phyloP scores from a whole-genome alignment of 2,329 filamentous ascomycete species.

The Curvularia sp. region DNA sequence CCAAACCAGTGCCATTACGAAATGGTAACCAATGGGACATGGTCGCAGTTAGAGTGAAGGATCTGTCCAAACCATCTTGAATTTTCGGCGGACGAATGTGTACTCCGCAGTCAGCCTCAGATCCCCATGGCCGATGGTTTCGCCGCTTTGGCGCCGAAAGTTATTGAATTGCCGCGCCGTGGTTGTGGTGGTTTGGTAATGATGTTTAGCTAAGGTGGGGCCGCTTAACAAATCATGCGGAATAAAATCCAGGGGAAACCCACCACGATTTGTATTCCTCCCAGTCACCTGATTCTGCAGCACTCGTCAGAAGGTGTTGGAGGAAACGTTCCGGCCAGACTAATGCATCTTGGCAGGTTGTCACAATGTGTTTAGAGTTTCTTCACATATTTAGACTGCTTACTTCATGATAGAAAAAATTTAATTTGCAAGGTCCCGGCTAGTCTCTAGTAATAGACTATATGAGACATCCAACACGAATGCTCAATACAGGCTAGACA shows the following conservation, averaged over 20 bases:
- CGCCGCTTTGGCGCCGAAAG: background rate
- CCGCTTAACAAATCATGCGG: constrained; percentile 15
- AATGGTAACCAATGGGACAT: background rate
- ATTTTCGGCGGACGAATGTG: background rate
- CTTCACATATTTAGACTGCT: no score
- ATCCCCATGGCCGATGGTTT: background rate
- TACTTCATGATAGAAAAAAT: no score
- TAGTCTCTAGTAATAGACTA: no score
- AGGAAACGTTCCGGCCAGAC: background rate
- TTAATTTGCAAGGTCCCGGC: no score
- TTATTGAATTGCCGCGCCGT: background rate
- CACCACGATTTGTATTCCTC: background rate
- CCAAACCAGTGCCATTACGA: background rate
- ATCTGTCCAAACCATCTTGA: background rate
- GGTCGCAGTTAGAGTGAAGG: background rate
- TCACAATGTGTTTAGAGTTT: no score
- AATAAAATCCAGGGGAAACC: constrained; percentile 2
- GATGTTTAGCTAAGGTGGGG: constrained; percentile 6
- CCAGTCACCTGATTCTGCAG: background rate
- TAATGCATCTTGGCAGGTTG: background rate
- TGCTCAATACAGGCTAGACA: no score
- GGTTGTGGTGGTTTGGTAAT: background rate
- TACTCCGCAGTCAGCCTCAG: background rate
- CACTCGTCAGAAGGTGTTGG: background rate
- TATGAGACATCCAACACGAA: no score